Conservation (phyloP, 2,329 filamentous ascomycete species). For the Aspergillus sp. region DNA sequence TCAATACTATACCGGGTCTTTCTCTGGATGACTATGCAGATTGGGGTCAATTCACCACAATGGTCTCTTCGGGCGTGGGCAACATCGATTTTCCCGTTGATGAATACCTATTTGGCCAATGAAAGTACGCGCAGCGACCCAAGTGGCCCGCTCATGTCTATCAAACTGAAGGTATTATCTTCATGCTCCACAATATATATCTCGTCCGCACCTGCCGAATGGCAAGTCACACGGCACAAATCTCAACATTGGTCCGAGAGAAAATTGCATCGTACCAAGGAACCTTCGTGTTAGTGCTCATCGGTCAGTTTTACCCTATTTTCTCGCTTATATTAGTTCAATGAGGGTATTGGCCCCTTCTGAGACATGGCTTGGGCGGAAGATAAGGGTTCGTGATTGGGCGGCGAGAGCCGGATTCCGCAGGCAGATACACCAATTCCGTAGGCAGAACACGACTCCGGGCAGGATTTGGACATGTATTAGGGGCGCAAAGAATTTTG, state of each 20-base stretch:
- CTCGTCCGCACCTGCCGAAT: neutral
- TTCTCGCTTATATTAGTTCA: neutral
- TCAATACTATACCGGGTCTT: conserved; percentile 1
- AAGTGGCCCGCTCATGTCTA: neutral
- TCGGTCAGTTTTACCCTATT: neutral
- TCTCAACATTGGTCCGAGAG: no score
- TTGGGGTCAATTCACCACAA: conserved; percentile 27
- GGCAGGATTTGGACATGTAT: neutral
- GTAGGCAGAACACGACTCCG: neutral
- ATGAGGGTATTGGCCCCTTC: neutral
- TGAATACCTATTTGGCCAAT: no score
- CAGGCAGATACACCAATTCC: neutral
- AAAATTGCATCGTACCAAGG: no score
- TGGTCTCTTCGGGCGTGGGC: conserved; percentile 23
- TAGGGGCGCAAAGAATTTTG: neutral
- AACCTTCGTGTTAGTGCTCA: no score
- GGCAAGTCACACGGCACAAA: no score
- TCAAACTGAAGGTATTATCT: neutral
- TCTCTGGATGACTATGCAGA: conserved; percentile 17
- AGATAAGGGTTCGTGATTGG: neutral
- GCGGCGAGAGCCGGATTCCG: neutral
- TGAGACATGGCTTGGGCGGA: neutral
- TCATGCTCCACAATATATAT: neutral
- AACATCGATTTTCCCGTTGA: conserved; percentile 7
- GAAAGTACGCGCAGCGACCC: no score